Base-by-base conservation (phyloP, 192 early-diverging fungal species). In the Kickxella alabastrina region DNA sequence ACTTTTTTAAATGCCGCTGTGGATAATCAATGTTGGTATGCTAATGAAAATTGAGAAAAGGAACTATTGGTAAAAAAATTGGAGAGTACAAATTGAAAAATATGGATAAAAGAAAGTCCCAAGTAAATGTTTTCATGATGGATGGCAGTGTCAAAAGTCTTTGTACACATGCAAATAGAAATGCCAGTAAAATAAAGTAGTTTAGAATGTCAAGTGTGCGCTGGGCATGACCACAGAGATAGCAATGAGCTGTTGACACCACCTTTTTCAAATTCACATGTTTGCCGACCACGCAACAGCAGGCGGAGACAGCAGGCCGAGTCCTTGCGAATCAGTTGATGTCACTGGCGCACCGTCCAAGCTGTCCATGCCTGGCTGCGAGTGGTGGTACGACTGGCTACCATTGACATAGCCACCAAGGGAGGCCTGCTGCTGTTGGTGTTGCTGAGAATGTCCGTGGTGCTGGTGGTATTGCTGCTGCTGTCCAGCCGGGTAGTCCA, bases 251-350 rank as follows among this genome's bases (percentile, higher is more conserved):
- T n/a, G n/a, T n/a, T n/a, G n/a, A n/a, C n/a, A n/a, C n/a, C n/a
- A n/a, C n/a, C n/a, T n/a, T n/a, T n/a, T n/a, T n/a, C n/a, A n/a
- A n/a, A n/a, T 50, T 66, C 57, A 75, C 62, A 75, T 62, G 49
- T 75, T 75, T 19, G 65, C 41, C 17, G 71, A 63, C 71, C 71
- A 75, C 6, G 70, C 52, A 49, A 75, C 71, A 2, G 71, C 52
- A 3, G 71, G 71, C n/a, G 71, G 71, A 26, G 71, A 75, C 10
- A 75, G 55, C 29, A 75, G 35, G 25, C 71, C 71, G 28, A 75
- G 56, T 14, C 60, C 67, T 36, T 70, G 67, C 9, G 71, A 62
- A 23, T 75, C 71, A 9, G 69, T 36, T 7, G 52, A 51, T 4
- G 59, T 43, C 25, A 62, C 60, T 4, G 54, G 39, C 10, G 71